phyloP scores from a whole-genome alignment of 345 rosid species.

The Nasturtium officinale region DNA sequence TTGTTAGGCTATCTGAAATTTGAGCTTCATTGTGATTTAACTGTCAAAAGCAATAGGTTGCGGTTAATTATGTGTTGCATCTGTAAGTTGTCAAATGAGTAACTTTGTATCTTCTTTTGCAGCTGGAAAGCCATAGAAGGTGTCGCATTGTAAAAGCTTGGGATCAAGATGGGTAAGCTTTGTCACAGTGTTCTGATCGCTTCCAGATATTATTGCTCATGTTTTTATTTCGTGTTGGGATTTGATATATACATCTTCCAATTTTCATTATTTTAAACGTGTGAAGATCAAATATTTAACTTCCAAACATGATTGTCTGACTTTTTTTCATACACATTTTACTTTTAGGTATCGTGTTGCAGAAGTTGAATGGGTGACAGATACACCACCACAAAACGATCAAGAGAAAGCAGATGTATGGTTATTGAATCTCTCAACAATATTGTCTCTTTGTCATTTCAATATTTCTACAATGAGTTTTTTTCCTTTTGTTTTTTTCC shows the following conservation, averaged over 20 bases:
- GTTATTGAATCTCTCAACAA: slow-evolving; percentile 2
- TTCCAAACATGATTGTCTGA: background rate
- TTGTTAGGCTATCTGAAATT: background rate
- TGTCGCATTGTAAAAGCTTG: slow-evolving; percentile 70
- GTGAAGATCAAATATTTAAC: background rate
- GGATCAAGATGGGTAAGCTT: slow-evolving; percentile 98
- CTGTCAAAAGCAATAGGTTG: background rate
- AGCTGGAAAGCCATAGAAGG: slow-evolving; percentile 90
- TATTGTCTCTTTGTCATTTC: slow-evolving; percentile 2
- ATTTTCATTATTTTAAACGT: background rate
- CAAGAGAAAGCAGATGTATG: slow-evolving; percentile 61
- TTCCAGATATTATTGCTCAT: background rate
- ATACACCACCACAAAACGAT: slow-evolving; percentile 54
- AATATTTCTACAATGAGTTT: slow-evolving; percentile 2
- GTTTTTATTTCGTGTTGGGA: background rate
- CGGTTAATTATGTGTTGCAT: background rate
- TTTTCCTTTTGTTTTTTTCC: background rate
- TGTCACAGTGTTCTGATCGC: slow-evolving; percentile 7
- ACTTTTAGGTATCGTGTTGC: slow-evolving; percentile 79
- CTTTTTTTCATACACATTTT: background rate
- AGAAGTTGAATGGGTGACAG: slow-evolving; percentile 90
- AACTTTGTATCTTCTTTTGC: slow-evolving; percentile 29
- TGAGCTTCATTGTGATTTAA: background rate
- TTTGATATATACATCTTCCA: slow-evolving; percentile 4
- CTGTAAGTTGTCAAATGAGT: slow-evolving; percentile 12